A percentile compares a stretch with the other conserved stretches of the same genome.
Conservation (phyloP, 129 eudicot species). For the Tanacetum coccineum region DNA sequence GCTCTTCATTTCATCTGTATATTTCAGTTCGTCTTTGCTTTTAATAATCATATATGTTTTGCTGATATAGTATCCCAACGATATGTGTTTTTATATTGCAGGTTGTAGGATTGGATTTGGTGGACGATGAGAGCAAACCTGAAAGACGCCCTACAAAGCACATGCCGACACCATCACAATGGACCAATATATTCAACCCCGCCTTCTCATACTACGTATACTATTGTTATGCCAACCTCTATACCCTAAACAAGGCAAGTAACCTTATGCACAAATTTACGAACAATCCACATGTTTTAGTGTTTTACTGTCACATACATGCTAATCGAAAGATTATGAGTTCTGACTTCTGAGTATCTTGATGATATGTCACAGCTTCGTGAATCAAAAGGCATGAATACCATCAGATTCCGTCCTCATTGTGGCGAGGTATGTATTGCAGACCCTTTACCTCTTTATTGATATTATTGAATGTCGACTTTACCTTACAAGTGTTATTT, state of each 20-base stretch:
- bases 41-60: neutral
- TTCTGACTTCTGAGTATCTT: conserved; percentile 17
- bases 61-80: neutral
- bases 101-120: conserved; percentile 99
- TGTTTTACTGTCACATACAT: neutral
- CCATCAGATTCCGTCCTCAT: conserved; percentile 95
- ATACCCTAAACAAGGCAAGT: conserved; percentile 84
- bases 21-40: neutral
- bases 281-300: neutral
- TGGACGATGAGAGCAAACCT: conserved; percentile 99
- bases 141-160: conserved; percentile 99
- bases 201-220: conserved; percentile 95
- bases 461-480: conserved; percentile 4
- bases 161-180: conserved; percentile 96
- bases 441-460: conserved; percentile 6
- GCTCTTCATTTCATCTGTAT: neutral
- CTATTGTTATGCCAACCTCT: conserved; percentile 97
- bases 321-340: neutral
- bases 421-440: conserved; percentile 79
- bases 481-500: conserved; percentile 3
- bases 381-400: conserved; percentile 97
- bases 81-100: conserved; percentile 7
- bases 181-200: conserved; percentile 97
- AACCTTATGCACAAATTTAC: neutral
- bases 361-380: conserved; percentile 74